These are phyloP conservation scores for Diospyros kaki DNA, from an alignment of 148 eudicot species.

Conservation along the genomic window DNA sequence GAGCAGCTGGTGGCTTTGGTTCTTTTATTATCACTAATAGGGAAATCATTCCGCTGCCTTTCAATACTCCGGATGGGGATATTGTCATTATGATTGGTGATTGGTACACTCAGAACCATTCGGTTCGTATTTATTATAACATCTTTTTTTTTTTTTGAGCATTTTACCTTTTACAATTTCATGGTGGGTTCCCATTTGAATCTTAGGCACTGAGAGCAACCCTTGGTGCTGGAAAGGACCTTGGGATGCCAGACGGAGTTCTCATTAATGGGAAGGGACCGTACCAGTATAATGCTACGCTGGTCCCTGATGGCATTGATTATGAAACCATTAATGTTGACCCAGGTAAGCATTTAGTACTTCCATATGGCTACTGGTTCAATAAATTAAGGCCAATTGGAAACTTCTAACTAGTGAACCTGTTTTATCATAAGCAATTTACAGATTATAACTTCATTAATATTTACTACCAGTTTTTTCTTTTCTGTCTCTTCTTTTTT, in stretches of 20 bases:
- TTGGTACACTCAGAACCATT: slow-evolving; percentile 84
- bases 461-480: background rate
- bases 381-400: background rate
- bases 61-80: slow-evolving; percentile 76
- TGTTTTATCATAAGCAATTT: background rate
- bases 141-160: background rate
- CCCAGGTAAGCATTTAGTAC: slow-evolving; percentile 53
- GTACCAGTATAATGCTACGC: slow-evolving; percentile 62
- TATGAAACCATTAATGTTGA: slow-evolving; percentile 68
- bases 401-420: background rate
- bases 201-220: slow-evolving; percentile 57
- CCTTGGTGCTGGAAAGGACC: slow-evolving; percentile 59
- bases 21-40: slow-evolving; percentile 61
- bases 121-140: slow-evolving; percentile 39
- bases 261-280: slow-evolving; percentile 98
- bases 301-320: slow-evolving; percentile 71
- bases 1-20: slow-evolving; percentile 92
- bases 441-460: background rate
- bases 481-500: too few relatives aligned
- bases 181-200: background rate
- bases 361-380: background rate
- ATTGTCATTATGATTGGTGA: slow-evolving; percentile 78
- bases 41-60: slow-evolving; percentile 54
- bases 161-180: background rate
- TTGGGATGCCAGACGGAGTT: slow-evolving; percentile 96